These are phyloP conservation scores for Backusella macrospora DNA, from an alignment of 192 early-diverging fungal species.

Conservation along the genomic window DNA sequence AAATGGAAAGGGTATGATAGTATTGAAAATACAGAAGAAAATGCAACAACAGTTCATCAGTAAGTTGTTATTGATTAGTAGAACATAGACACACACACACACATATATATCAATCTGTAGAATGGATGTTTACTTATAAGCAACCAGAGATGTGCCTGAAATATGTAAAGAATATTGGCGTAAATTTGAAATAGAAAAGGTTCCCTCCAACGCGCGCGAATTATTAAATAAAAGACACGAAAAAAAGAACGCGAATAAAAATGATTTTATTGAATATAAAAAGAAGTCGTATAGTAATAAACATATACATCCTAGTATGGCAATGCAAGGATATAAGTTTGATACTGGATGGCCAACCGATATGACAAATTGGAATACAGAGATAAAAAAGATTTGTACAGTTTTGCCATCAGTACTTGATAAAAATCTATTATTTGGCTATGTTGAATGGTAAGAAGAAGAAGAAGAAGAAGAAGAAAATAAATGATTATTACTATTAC, in stretches of 20 bases:
- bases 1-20: slow-evolving; percentile 17
- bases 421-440: not conserved
- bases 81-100: not conserved
- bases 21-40: not conserved
- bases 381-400: not conserved
- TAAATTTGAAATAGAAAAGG: not conserved
- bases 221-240: not conserved
- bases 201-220: not conserved
- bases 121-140: not conserved
- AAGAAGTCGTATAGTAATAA: not conserved
- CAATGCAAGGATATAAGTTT: not conserved
- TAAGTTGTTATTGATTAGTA: not conserved
- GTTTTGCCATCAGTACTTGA: slow-evolving; percentile 1
- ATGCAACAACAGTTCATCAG: not conserved
- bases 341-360: not conserved
- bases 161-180: slow-evolving; percentile 20
- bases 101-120: too few relatives aligned
- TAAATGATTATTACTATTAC: not conserved
- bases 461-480: not conserved
- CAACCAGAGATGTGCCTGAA: slow-evolving; percentile 9
- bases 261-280: not conserved
- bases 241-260: not conserved
- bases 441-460: slow-evolving; percentile 12
- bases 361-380: not conserved
- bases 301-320: not conserved